Evolutionary conservation across 805 yeast genomes (phyloP), one percentile per base, ranked within the genome.

Genomic region (Pichia deserticola): DNA sequence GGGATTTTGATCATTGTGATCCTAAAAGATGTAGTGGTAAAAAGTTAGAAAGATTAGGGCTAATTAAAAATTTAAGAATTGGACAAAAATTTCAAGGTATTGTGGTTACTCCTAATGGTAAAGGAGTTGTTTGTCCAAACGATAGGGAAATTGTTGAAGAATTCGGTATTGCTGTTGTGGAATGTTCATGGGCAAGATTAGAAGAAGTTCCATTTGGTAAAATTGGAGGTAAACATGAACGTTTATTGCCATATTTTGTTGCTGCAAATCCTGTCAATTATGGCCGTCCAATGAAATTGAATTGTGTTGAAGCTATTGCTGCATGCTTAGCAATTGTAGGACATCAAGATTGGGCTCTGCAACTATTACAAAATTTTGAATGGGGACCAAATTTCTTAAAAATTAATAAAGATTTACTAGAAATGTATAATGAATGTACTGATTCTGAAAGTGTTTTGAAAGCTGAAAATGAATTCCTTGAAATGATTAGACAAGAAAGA

Each of bases 1-100:
- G 99, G 97, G 99, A 93, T 65, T 93, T 93, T 62, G 96, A 90
- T 57, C 99, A 93, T 63, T 93, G 99, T 70, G 99, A 93, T 68
- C 99, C 99, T 1, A 93, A 93, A 63, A 76, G 97, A 62, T 93
- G 99, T 64, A 84, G 95, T 56, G 99, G 99, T 20, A 93, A 93
- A 70, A 90, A 89, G 64, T 73, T 93, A 33, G 97, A 89, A 60
- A 74, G 98, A 49, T 66, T 92, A 25, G 98, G 98, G 0, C 68
- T 89, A 25, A 90, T 93, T 45, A 79, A 81, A 53, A 78, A 79
- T 48, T 64, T 93, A 53, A 71, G 95, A 52, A 79, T 93, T n/a
- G 99, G 99, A 0, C 97, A 90, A 63, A 92, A 89, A 66, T 92
- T 88, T 61, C 82, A 77, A 51, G 99, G 99, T 7, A 66, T 93